Conservation (phyloP, 2,329 filamentous ascomycete species). For the Phyllosticta paracitricarpa region DNA sequence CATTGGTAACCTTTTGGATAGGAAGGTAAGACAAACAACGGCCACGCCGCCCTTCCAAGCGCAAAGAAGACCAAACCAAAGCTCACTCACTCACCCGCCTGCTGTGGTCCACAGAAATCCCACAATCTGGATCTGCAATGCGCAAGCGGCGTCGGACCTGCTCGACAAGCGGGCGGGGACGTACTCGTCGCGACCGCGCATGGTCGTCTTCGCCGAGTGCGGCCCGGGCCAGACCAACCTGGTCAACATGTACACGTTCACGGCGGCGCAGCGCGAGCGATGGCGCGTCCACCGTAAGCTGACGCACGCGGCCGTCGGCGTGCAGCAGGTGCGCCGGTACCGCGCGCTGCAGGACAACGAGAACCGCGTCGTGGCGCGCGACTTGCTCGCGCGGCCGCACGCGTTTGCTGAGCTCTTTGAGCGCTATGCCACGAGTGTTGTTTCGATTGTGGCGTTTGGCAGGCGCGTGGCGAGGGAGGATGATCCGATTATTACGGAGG, state of each 20-base stretch:
- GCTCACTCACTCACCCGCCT: conserved; percentile 31
- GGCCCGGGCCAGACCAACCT: conserved; percentile 26
- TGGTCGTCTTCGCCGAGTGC: conserved; percentile 36
- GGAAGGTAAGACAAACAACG: conserved; percentile 16
- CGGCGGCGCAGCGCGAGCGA: conserved; percentile 20
- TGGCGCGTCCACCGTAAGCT: conserved; percentile 24
- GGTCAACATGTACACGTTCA: conserved; percentile 26
- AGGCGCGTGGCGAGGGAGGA: conserved; percentile 40
- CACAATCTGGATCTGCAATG: conserved; percentile 35
- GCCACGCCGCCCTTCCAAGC: conserved; percentile 13
- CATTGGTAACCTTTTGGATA: conserved; percentile 48
- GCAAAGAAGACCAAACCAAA: conserved; percentile 31
- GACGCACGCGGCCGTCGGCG: conserved; percentile 26
- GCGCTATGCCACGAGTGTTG: conserved; percentile 44
- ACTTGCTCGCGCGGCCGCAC: conserved; percentile 35
- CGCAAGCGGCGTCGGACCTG: conserved; percentile 41
- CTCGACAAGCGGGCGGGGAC: conserved; percentile 43
- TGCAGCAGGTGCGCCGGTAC: conserved; percentile 45
- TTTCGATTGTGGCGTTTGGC: conserved; percentile 48
- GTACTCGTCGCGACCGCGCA: conserved; percentile 41
- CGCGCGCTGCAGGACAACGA: conserved; percentile 51
- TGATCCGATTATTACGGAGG: conserved; percentile 50
- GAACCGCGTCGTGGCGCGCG: conserved; percentile 45
- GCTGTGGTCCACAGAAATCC: conserved; percentile 22
- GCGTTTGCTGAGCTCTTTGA: conserved; percentile 46